phyloP scores from a whole-genome alignment of 23 red algal genomes.

The Gracilaria gracilis region DNA sequence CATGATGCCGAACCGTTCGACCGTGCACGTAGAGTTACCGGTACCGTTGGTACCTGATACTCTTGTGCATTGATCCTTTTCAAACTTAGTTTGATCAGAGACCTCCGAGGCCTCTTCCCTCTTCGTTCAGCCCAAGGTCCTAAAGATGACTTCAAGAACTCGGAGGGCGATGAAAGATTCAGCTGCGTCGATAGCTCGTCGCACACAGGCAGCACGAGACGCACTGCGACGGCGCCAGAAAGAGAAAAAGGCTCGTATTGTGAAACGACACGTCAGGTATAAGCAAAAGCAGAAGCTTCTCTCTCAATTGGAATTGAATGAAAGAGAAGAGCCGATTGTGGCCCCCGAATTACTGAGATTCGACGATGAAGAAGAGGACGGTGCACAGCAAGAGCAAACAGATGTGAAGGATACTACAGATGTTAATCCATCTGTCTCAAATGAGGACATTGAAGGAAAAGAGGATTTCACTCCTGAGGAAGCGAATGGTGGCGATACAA shows the following conservation, averaged over 20 bases:
- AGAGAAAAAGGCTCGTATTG: conserved; percentile 50
- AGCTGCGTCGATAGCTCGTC: conserved; percentile 16
- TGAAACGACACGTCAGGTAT: conserved; percentile 57
- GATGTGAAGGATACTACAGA: not conserved
- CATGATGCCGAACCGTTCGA: too few species aligned
- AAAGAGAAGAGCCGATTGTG: conserved; percentile 47
- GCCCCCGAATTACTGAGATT: conserved; percentile 24
- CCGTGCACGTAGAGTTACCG: too few species aligned
- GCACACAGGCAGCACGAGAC: conserved; percentile 50
- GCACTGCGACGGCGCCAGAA: conserved; percentile 72
- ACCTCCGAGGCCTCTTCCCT: not conserved
- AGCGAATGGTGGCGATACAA: not conserved
- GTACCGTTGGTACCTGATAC: too few species aligned
- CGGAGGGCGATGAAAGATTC: conserved; percentile 21
- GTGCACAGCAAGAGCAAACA: not conserved
- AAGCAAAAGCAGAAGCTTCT: conserved; percentile 59
- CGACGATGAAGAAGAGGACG: conserved; percentile 14
- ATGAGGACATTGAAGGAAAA: not conserved
- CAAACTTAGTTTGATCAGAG: too few species aligned
- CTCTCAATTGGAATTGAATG: conserved; percentile 14
- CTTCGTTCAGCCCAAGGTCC: not conserved
- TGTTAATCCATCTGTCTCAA: not conserved
- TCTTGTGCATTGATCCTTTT: too few species aligned
- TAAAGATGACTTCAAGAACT: not conserved
- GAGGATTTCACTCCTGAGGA: too few species aligned